Conservation (phyloP, 2,329 filamentous ascomycete species). For the Shiraia sp. region DNA sequence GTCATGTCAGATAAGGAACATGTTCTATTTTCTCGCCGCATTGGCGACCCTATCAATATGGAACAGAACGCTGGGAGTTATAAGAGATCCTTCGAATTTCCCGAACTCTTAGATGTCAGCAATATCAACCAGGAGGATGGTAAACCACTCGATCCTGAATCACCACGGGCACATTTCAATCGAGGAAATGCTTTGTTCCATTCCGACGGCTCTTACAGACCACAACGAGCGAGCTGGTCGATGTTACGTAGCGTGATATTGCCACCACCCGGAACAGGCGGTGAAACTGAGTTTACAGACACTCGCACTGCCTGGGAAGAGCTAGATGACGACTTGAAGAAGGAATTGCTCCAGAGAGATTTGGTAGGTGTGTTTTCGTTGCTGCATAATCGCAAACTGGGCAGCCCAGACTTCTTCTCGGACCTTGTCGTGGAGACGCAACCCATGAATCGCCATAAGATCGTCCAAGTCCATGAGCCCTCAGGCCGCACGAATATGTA, state of each 20-base stretch:
- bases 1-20: conserved; percentile 54
- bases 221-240: conserved; percentile 21
- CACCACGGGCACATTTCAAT: conserved; percentile 7
- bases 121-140: conserved; percentile 54
- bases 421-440: conserved; percentile 48
- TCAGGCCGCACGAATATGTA: conserved; percentile 59
- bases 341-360: conserved; percentile 16
- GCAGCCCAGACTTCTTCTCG: conserved; percentile 53
- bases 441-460: conserved; percentile 49
- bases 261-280: conserved; percentile 24
- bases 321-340: conserved; percentile 21
- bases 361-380: conserved; percentile 41
- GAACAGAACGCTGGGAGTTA: conserved; percentile 53
- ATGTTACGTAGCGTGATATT: conserved; percentile 22
- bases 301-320: conserved; percentile 37
- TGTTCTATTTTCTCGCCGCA: conserved; percentile 53
- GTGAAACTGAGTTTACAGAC: conserved; percentile 28
- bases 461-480: conserved; percentile 57
- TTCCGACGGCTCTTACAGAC: conserved; percentile 27
- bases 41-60: conserved; percentile 63
- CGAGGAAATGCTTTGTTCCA: conserved; percentile 37
- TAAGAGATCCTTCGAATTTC: conserved; percentile 43
- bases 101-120: conserved; percentile 59
- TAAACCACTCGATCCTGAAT: conserved; percentile 36
- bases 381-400: conserved; percentile 57